Evolutionary conservation across 1,284 basidiomycete species (phyloP).

Genomic region (Papiliotrema terrestris): DNA sequence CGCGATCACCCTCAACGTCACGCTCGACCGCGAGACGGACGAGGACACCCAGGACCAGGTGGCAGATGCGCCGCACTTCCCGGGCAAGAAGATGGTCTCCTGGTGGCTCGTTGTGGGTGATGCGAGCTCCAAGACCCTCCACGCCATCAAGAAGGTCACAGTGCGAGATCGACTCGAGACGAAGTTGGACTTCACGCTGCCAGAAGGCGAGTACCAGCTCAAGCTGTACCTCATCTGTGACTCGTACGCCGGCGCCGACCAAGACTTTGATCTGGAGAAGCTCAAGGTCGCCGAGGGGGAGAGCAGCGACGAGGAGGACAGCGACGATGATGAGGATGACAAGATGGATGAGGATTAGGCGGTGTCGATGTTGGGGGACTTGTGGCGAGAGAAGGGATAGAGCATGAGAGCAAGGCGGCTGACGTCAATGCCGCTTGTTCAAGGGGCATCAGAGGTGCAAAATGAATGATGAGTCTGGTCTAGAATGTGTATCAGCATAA

Average conservation of each 20-base stretch:
- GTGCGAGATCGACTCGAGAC: slow-evolving; percentile 71
- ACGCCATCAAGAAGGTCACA: slow-evolving; percentile 94
- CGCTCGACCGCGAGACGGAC: slow-evolving; percentile 76
- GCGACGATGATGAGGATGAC: slow-evolving; percentile 63
- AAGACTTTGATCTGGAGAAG: slow-evolving; percentile 74
- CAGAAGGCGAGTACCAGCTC: slow-evolving; percentile 67
- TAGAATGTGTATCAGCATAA: neutral
- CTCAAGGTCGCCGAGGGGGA: slow-evolving; percentile 85
- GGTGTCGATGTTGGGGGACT: neutral
- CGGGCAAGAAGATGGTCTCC: slow-evolving; percentile 82
- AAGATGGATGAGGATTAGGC: slow-evolving; percentile 25
- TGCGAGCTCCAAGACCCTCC: slow-evolving; percentile 62
- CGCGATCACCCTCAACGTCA: slow-evolving; percentile 76
- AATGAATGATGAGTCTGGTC: neutral
- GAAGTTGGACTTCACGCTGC: slow-evolving; percentile 83
- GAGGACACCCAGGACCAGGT: slow-evolving; percentile 69
- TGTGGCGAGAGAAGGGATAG: neutral
- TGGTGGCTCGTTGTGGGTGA: slow-evolving; percentile 98
- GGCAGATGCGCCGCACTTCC: slow-evolving; percentile 89
- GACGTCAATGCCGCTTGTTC: no score
- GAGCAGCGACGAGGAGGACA: slow-evolving; percentile 63
- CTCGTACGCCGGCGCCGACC: slow-evolving; percentile 83
- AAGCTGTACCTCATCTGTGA: slow-evolving; percentile 93
- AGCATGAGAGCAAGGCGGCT: no score
- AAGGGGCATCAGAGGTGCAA: neutral